Percentiles rank a stretch among this genome's conserved stretches.
These are phyloP conservation scores for Pterocarpus santalinus DNA, from an alignment of 306 rosid genomes.

Conservation along the genomic window DNA sequence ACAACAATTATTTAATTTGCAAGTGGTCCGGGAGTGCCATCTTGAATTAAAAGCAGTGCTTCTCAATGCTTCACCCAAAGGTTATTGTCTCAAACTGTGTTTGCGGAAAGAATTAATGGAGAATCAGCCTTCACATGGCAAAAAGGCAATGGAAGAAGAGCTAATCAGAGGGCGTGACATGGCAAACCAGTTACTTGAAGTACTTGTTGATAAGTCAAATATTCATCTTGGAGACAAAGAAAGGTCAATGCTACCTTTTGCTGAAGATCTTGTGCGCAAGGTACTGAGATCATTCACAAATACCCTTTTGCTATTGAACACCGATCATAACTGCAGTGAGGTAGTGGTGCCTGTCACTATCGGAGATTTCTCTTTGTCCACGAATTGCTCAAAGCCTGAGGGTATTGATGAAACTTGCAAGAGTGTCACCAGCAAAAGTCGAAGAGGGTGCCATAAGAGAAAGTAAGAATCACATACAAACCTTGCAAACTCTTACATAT, in stretches of 20 bases:
- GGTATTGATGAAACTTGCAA: background rate
- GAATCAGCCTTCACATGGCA: background rate
- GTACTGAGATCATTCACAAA: background rate
- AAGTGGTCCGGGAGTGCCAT: background rate
- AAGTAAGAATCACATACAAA: constrained; percentile 19
- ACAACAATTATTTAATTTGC: background rate
- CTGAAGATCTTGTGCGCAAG: background rate
- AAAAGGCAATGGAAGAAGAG: background rate
- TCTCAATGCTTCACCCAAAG: too few species aligned
- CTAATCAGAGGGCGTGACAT: constrained; percentile 2
- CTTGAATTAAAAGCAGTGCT: background rate
- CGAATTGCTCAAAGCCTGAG: background rate
- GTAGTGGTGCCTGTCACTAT: too few species aligned
- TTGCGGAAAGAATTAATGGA: background rate
- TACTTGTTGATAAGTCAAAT: background rate
- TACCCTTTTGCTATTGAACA: constrained; percentile 7
- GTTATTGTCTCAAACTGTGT: too few species aligned
- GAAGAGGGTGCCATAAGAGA: constrained; percentile 31
- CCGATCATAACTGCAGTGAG: background rate
- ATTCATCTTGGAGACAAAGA: background rate
- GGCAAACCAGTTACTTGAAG: constrained; percentile 10
- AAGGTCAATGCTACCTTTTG: background rate
- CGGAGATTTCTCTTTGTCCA: too few species aligned
- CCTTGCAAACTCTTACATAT: too few species aligned
- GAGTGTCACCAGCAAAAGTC: background rate